Percentiles rank a stretch among this genome's conserved stretches.
These are phyloP conservation scores for Berberis vulgaris DNA, from an alignment of 164 flowering plant genomes.

Conservation along the genomic window DNA sequence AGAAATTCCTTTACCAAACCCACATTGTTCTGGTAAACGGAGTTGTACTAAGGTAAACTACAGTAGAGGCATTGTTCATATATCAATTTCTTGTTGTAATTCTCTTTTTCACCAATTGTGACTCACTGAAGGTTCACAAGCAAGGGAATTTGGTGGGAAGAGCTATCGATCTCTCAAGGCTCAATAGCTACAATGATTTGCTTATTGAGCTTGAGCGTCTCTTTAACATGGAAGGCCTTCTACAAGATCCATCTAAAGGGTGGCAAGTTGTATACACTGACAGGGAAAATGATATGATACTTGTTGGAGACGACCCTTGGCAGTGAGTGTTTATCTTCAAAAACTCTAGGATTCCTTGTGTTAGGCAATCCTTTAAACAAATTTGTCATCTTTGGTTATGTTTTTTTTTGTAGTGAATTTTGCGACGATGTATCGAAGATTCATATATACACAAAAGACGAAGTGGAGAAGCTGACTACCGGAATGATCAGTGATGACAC, in stretches of 20 bases:
- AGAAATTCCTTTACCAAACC: slow-evolving; percentile 31
- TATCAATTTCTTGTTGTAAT: slow-evolving; percentile 2
- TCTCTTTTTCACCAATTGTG: slow-evolving; percentile 12
- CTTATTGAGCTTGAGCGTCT: slow-evolving; percentile 60
- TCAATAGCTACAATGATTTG: slow-evolving; percentile 62
- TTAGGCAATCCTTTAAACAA: too few species aligned
- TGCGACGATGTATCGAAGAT: slow-evolving; percentile 69
- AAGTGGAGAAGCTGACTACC: slow-evolving; percentile 66
- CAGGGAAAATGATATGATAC: slow-evolving; percentile 78
- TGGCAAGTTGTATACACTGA: slow-evolving; percentile 89
- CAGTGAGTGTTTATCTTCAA: slow-evolving; percentile 42
- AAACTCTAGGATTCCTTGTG: background rate
- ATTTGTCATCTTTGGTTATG: background rate
- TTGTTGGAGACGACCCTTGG: slow-evolving; percentile 96
- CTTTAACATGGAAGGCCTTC: slow-evolving; percentile 84
- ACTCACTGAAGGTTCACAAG: slow-evolving; percentile 72
- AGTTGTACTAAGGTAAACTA: slow-evolving; percentile 78
- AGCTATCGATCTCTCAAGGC: slow-evolving; percentile 73
- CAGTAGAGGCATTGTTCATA: background rate
- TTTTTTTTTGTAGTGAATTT: slow-evolving; percentile 54
- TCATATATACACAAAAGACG: slow-evolving; percentile 64
- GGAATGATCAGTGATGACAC: slow-evolving; percentile 63
- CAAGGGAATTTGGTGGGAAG: slow-evolving; percentile 91
- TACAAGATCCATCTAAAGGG: slow-evolving; percentile 57
- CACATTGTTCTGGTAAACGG: slow-evolving; percentile 45